Conservation (phyloP, 345 rosid species). For the Citrus maxima region DNA sequence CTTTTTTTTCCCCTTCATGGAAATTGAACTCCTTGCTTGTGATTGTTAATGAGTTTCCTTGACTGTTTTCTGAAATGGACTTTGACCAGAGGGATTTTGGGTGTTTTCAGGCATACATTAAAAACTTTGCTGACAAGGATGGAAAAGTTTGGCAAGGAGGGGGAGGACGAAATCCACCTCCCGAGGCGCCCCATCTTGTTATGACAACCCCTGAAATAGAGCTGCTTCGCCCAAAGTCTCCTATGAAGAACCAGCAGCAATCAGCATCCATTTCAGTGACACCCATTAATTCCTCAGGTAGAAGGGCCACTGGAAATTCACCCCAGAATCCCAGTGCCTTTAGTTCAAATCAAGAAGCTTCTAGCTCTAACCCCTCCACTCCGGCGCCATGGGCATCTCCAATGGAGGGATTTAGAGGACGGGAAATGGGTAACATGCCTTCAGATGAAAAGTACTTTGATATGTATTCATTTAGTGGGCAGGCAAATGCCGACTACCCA, state of each 20-base stretch:
- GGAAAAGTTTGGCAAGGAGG: conserved; percentile 99
- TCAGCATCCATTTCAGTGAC: conserved; percentile 65
- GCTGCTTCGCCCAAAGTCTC: conserved; percentile 87
- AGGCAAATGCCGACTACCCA: conserved; percentile 34
- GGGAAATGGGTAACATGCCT: conserved; percentile 42
- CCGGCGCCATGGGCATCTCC: conserved; percentile 58
- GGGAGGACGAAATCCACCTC: conserved; percentile 94
- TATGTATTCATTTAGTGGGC: conserved; percentile 46
- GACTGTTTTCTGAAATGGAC: background rate
- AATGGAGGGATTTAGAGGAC: conserved; percentile 61
- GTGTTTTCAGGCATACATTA: conserved; percentile 54
- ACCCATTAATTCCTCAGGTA: conserved; percentile 48
- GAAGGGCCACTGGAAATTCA: conserved; percentile 69
- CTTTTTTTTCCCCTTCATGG: background rate
- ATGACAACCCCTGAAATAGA: conserved; percentile 87
- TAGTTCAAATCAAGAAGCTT: conserved; percentile 58
- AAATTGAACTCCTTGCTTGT: background rate
- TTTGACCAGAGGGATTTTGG: conserved; percentile 9
- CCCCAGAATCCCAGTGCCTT: conserved; percentile 58
- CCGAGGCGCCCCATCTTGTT: conserved; percentile 85
- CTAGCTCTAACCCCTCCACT: conserved; percentile 57
- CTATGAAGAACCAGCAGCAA: conserved; percentile 88
- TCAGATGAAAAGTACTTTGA: conserved; percentile 51
- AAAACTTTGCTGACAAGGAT: conserved; percentile 81
- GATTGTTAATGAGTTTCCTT: background rate